Evolutionary conservation across 441 rosid species (phyloP), one percentile per base, ranked within the genome.

Genomic region (Pelargonium cotyledonis): DNA sequence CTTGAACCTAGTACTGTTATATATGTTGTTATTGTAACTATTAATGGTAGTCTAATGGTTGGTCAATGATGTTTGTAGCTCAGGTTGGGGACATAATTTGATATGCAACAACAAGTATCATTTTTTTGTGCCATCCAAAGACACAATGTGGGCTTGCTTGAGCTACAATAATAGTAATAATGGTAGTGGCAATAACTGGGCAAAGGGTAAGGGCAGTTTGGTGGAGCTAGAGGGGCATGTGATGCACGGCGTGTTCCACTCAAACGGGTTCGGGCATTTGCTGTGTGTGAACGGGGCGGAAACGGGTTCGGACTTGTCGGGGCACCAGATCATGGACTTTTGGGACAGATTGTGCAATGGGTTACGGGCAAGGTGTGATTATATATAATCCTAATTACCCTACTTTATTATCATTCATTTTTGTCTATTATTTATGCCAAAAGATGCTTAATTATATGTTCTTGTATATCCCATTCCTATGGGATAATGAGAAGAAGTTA

Each of bases 81-180:
- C 83, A 92, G 98, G 98, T 46, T 93, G 98, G 98, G 90, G 89
- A 16, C 82, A 84, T 64, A 84, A 89, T 69, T 78, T 89, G 79
- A 84, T 90, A 29, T 90, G 96, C 83, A 89, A 86, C 74, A 90
- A 88, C 83, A 93, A 86, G 85, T 93, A 90, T 72, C 98, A 93
- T 74, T 93, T 93, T 63, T 75, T 93, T 71, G 72, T 93, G 68
- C 96, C 96, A 0, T 85, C 92, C 26, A 90, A 83, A 78, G 89
- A 85, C 66, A 80, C 84, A 10, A 72, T 80, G 68, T 75, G 81
- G 0, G 86, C 86, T 47, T 75, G 76, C 67, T 73, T 88, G 75
- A 81, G 71, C 80, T 68, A 69, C 64, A 84, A 79, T n/a, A 49
- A 12, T 49, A 1, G 14, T 1, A 12, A 18, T n/a, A 49, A 18